Base-by-base conservation (phyloP, 2,329 filamentous ascomycete genomes). In the Aspergillus vadensis region DNA sequence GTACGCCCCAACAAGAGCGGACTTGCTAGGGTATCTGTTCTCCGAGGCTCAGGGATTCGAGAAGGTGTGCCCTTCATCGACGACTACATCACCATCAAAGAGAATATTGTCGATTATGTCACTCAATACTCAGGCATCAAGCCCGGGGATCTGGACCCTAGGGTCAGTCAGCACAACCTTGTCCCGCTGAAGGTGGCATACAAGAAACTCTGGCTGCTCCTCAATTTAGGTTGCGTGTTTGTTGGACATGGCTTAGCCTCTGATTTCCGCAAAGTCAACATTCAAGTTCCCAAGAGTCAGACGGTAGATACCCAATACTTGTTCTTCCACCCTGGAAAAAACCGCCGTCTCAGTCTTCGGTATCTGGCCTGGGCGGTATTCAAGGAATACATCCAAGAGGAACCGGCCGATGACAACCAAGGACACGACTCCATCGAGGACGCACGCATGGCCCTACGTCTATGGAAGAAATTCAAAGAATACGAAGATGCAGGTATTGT, bases 201-300 rank as follows among this genome's bases (percentile, higher is more conserved):
- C 82, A 99, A 99, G 79, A 97, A 97, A 76, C 87, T 99, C 30
- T 99, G 96, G 96, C 86, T 98, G 15, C 83, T 99, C 17, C 85
- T 99, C 32, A 99, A 99, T 72, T 83, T 98, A 0, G 95, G 95
- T 51, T 97, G 92, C 77, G 87, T 91, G 64, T 99, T 99, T 74
- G 85, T 99, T 5, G 95, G 95, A 2, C 95, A 99, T 71, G 94
- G 94, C 4, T 82, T 99, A 44, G 91, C 91, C 67, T 94, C 95
- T 68, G 95, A 99, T 77, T 98, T 99, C 79, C 91, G 95, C 56
- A 96, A 96, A 58, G 96, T 97, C 78, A 99, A 99, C 76, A 97
- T 99, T 58, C 91, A 97, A 74, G 90, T 99, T 0, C 95, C 96
- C 1, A 91, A 89, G 72, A 78, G 86, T 3, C 95, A 99, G 74